Evolutionary conservation across 2,329 filamentous ascomycete species (phyloP), one percentile per base, ranked within the genome.

Genomic region (Allantophomopsis cytisporea): DNA sequence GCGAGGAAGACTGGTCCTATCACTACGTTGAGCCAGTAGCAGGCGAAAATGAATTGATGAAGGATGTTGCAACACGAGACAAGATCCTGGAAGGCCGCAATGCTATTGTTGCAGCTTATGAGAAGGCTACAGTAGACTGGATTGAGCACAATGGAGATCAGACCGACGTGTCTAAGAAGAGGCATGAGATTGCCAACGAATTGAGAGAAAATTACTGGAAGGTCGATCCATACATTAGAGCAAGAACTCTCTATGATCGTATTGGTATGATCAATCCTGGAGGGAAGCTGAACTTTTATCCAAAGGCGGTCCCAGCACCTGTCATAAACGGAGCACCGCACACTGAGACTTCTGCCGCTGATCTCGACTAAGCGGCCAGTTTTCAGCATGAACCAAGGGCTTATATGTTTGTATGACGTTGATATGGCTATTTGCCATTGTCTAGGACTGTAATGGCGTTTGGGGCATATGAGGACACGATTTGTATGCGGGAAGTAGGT

Each of bases 1-100:
- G 91, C 36, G 74, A 82, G 6, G 87, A 95, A 49, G 69, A 87
- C 46, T 96, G 83, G 78, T 66, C 73, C 37, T 96, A 94, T 61
- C 63, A 72, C 46, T 98, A 93, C 54, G 61, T 79, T 17, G 88
- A 96, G 59, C 84, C 88, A 0, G 53, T 69, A 1, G 55, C 70
- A 0, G 81, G 76, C 21, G 91, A 98, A 61, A 91, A 96, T 56
- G 73, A 73, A 38, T 61, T 60, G 42, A 82, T 94, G 74, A 73
- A 80, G 50, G 73, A 83, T 46, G 64, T 65, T 0, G 68, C 60
- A 12, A 76, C 77, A 0, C 69, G 73, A 38, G 75, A 84, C 38
- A 66, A 64, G 39, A 61, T 95, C 3, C 59, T 83, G 16, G 63
- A 63, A 5, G 74, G 76, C 49, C 68, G 88, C 38, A 69, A 73